phyloP scores from a whole-genome alignment of 208 protist genomes.

The Phytomonas francai region DNA sequence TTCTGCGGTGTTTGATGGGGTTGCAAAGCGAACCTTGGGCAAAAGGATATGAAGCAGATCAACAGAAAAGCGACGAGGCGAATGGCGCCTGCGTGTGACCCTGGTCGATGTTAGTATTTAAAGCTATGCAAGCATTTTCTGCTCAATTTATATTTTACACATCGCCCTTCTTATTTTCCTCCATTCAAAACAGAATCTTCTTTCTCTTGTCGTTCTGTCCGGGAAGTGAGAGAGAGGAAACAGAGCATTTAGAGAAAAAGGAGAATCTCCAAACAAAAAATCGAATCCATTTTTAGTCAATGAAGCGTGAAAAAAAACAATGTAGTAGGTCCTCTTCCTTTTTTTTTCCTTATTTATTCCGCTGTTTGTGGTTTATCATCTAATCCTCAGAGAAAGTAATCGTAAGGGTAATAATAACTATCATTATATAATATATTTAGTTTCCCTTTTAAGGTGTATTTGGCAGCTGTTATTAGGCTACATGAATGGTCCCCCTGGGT shows the following conservation, averaged over 20 bases:
- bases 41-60: not conserved
- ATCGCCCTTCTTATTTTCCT: no score
- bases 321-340: not conserved
- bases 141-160: no score
- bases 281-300: conserved; percentile 10
- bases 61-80: no score
- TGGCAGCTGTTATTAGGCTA: not conserved
- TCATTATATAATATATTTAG: not conserved
- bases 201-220: no score
- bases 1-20: conserved; percentile 22
- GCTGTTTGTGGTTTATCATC: conserved; percentile 3
- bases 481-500: conserved; percentile 23
- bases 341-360: conserved; percentile 11
- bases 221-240: no score
- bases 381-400: not conserved
- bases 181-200: no score
- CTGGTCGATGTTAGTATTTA: no score
- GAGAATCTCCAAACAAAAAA: not conserved
- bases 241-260: no score
- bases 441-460: not conserved
- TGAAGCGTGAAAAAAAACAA: not conserved
- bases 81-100: no score
- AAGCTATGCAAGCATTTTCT: no score
- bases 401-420: not conserved
- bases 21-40: conserved; percentile 14